Conservation (phyloP, 345 rosid genomes). For the Pseudoturritis turrita region DNA sequence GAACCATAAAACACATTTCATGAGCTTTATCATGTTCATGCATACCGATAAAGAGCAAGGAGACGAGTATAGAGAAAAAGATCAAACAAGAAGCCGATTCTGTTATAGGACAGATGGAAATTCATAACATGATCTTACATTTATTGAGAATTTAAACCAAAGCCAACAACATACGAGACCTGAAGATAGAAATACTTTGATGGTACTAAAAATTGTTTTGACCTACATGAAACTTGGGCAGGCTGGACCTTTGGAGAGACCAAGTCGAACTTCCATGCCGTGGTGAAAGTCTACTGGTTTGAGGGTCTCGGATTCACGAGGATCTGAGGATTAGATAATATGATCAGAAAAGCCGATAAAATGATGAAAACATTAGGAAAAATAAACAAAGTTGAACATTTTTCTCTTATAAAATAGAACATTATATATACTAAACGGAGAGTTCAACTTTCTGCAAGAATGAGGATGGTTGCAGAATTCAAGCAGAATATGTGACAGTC, state of each 20-base stretch:
- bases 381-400: not conserved
- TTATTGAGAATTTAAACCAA: not conserved
- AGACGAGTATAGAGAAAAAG: not conserved
- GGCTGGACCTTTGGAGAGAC: slow-evolving; percentile 65
- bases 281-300: slow-evolving; percentile 66
- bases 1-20: not conserved
- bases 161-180: not conserved
- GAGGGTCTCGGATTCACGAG: slow-evolving; percentile 63
- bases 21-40: not conserved
- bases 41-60: not conserved
- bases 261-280: slow-evolving; percentile 68
- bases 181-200: not conserved
- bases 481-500: not conserved
- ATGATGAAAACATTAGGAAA: not conserved
- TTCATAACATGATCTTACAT: not conserved
- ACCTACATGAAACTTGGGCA: slow-evolving; percentile 53
- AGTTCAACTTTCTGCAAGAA: not conserved
- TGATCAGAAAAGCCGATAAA: not conserved
- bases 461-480: not conserved
- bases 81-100: not conserved
- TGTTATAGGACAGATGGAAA: not conserved
- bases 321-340: slow-evolving; percentile 40
- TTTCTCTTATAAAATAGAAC: not conserved
- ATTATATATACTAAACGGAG: not conserved
- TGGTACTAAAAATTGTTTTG: not conserved